phyloP scores from a whole-genome alignment of 768 basidiomycete species.

The Russula griseocarnosa region DNA sequence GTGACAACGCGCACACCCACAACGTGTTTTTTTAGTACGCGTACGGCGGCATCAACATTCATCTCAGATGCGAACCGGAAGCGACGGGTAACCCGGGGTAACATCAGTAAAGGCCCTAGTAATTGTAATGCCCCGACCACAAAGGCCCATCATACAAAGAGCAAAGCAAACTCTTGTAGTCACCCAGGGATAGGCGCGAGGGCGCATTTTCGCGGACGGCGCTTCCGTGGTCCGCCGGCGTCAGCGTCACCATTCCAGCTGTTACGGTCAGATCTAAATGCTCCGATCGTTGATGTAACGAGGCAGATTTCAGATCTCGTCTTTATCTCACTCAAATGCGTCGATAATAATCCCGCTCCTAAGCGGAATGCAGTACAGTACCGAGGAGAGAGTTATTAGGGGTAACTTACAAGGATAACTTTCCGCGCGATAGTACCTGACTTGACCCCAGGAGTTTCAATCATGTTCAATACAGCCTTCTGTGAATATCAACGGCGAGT shows the following conservation, averaged over 20 bases:
- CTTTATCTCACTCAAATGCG: too few relatives aligned
- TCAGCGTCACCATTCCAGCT: not conserved
- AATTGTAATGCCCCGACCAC: not conserved
- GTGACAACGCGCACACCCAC: not conserved
- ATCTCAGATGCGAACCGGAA: not conserved
- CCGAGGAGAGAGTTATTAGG: too few relatives aligned
- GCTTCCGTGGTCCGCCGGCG: not conserved
- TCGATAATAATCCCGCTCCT: not conserved
- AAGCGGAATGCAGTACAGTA: not conserved
- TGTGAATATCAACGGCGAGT: not conserved
- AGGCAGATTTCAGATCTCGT: not conserved
- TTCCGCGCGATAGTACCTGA: not conserved
- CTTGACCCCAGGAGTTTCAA: not conserved
- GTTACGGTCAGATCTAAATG: not conserved
- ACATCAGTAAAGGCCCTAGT: not conserved
- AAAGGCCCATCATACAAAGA: not conserved
- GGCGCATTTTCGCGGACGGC: not conserved
- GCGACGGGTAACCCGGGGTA: not conserved
- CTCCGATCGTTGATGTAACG: not conserved
- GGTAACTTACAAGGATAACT: not conserved
- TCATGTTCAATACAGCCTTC: too few relatives aligned
- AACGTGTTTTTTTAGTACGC: not conserved
- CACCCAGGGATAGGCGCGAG: not conserved
- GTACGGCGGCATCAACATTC: not conserved
- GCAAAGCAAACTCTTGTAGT: not conserved